These are phyloP conservation scores for Pleurotus platypus DNA, from an alignment of 768 basidiomycete species.

Conservation along the genomic window DNA sequence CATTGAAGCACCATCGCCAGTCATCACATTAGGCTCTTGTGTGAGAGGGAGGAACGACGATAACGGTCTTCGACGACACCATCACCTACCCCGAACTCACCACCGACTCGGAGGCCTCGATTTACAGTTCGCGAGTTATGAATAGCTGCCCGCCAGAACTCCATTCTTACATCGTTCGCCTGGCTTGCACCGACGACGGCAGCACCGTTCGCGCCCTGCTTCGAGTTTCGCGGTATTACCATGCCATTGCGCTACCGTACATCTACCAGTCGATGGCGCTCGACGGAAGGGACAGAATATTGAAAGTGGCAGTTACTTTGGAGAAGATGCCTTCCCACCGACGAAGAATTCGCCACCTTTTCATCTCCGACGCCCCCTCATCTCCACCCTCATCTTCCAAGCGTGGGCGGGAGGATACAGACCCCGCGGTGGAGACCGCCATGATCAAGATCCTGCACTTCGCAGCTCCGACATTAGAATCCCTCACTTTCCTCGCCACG, in stretches of 20 bases:
- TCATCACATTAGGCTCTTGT: not conserved
- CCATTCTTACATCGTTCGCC: constrained; percentile 38
- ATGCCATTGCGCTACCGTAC: constrained; percentile 31
- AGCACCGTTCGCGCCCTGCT: constrained; percentile 30
- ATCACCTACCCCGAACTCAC: not conserved
- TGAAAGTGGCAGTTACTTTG: constrained; percentile 24
- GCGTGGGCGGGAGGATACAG: not conserved
- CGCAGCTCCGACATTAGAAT: constrained; percentile 37
- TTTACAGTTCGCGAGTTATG: constrained; percentile 17
- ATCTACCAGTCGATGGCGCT: constrained; percentile 37
- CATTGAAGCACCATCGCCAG: constrained; percentile 21
- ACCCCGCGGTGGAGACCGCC: constrained; percentile 9
- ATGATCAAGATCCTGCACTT: constrained; percentile 31
- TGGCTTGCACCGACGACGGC: constrained; percentile 39
- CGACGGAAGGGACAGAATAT: constrained; percentile 23
- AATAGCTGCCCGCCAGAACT: constrained; percentile 39
- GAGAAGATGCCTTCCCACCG: constrained; percentile 29
- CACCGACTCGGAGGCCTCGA: not conserved
- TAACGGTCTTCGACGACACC: not conserved
- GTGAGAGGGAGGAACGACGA: not conserved
- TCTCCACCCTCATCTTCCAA: constrained; percentile 8
- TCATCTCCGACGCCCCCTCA: constrained; percentile 30
- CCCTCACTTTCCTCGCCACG: constrained; percentile 32
- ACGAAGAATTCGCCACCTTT: constrained; percentile 39
- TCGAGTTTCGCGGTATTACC: constrained; percentile 36